A percentile compares a stretch with the other conserved stretches of the same genome.
phyloP scores from a whole-genome alignment of 164 flowering plant species.

The Cinnamomum chago region DNA sequence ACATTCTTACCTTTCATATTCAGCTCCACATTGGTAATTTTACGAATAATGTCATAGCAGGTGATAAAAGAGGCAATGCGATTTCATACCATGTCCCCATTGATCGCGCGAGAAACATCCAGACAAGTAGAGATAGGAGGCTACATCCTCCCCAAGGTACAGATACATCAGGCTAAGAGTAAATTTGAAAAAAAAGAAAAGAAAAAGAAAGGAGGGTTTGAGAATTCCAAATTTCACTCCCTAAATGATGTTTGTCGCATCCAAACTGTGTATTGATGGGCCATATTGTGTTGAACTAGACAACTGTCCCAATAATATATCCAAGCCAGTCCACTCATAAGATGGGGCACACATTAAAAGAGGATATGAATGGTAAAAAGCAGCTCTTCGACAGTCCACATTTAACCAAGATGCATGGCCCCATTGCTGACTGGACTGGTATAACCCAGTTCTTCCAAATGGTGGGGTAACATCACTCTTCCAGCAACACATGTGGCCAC shows the following conservation, averaged over 20 bases:
- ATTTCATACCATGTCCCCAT: slow-evolving; percentile 74
- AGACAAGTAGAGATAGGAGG: slow-evolving; percentile 77
- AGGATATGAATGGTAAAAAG: neutral
- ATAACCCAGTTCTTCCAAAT: too few species aligned
- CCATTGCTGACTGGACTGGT: neutral
- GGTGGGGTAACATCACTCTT: too few species aligned
- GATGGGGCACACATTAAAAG: neutral
- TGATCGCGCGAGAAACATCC: slow-evolving; percentile 89
- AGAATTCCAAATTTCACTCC: neutral
- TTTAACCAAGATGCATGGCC: neutral
- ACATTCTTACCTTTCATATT: too few species aligned
- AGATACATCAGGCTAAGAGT: neutral
- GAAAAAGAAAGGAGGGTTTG: neutral
- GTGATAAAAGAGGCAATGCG: slow-evolving; percentile 94
- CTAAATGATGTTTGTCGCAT: neutral
- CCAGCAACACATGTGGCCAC: too few species aligned
- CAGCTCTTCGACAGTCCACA: neutral
- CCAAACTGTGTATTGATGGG: neutral
- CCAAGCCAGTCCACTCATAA: neutral
- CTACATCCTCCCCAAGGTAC: slow-evolving; percentile 84
- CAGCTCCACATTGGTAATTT: too few species aligned
- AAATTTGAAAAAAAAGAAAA: too few species aligned
- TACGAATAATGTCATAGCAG: slow-evolving; percentile 27
- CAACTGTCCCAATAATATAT: too few species aligned
- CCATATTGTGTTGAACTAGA: too few species aligned